A percentile compares a stretch with the other conserved stretches of the same genome.
These are phyloP conservation scores for Diutina neorugosa DNA, from an alignment of 1,139 yeast genomes.

Conservation along the genomic window DNA sequence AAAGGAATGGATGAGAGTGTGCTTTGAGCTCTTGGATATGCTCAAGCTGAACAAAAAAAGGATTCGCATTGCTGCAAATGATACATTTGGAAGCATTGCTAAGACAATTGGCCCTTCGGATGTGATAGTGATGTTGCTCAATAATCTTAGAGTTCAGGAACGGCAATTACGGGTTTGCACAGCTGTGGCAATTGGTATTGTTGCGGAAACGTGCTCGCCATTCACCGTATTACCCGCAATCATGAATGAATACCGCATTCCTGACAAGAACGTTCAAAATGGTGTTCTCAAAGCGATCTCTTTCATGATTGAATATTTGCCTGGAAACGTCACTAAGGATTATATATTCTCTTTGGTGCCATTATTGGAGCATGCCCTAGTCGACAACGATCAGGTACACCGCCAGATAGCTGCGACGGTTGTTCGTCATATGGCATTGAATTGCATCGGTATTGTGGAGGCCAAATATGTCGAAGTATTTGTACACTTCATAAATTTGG, in stretches of 20 bases:
- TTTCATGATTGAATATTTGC: slow-evolving; percentile 90
- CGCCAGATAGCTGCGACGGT: slow-evolving; percentile 94
- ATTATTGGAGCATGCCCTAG: slow-evolving; percentile 77
- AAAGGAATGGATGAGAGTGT: slow-evolving; percentile 95
- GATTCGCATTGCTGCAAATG: slow-evolving; percentile 77
- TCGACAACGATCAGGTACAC: slow-evolving; percentile 86
- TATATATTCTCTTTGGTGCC: slow-evolving; percentile 78
- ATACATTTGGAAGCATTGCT: slow-evolving; percentile 86
- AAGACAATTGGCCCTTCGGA: slow-evolving; percentile 95
- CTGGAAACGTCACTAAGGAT: slow-evolving; percentile 61
- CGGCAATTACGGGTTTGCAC: slow-evolving; percentile 95
- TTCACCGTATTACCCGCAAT: slow-evolving; percentile 93
- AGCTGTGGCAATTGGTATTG: slow-evolving; percentile 96
- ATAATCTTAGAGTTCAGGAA: slow-evolving; percentile 83
- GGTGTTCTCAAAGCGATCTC: slow-evolving; percentile 89
- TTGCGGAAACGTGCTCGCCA: slow-evolving; percentile 88
- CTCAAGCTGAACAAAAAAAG: slow-evolving; percentile 73
- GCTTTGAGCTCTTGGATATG: slow-evolving; percentile 84
- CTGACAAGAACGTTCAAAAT: slow-evolving; percentile 88
- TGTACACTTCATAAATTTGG: slow-evolving; percentile 59
- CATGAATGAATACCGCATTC: slow-evolving; percentile 90
- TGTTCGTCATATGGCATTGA: slow-evolving; percentile 68
- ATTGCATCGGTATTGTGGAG: slow-evolving; percentile 59
- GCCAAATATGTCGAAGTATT: slow-evolving; percentile 56
- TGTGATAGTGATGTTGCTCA: slow-evolving; percentile 72